Base-by-base conservation (phyloP, 257 asterid genomes). In the Solanum habrochaites region DNA sequence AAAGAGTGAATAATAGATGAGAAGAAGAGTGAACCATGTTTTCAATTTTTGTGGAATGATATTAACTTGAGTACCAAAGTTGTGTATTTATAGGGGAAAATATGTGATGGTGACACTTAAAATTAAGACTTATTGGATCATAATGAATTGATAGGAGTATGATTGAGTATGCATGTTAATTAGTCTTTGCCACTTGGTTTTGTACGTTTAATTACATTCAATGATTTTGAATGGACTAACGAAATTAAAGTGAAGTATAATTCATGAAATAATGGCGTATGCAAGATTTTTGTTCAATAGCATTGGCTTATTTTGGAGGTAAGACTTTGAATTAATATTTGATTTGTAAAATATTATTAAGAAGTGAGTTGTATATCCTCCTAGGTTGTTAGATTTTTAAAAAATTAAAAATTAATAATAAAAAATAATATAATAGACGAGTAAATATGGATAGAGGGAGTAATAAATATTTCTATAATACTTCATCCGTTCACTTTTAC, bases 381-480 rank as follows among this genome's bases (percentile, higher is more conserved):
- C 0, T 1, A 32, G 5, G 35, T 32, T 32, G 35, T 32, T 32
- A 32, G 35, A 45, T n/a, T n/a, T n/a, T n/a, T n/a, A n/a, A n/a
- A n/a, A n/a, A n/a, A n/a, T n/a, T n/a, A n/a, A n/a, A n/a, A n/a
- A n/a, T n/a, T n/a, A n/a, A n/a, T n/a, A n/a, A n/a, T n/a, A n/a
- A n/a, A 45, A 45, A 45, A 12, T 45, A 43, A 0, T 43, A 11
- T 11, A 11, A 3, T 43, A 2, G 15, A 43, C 6, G 1, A 11
- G 2, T 43, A 43, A 43, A 11, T 32, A 32, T 3, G 35, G 0
- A 32, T 32, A 32, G 5, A 32, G 1, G 1, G 1, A 32, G 1
- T 32, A 32, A 32, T 32, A 32, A 32, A 1, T 32, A 32, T 3
- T 0, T 32, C 35, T 32, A 4, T 32, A 42, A 10, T 42, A 42